Percentiles rank a stretch among this genome's conserved stretches.
These are phyloP conservation scores for Ustilago tritici DNA, from an alignment of 1,284 basidiomycete species.

Conservation along the genomic window DNA sequence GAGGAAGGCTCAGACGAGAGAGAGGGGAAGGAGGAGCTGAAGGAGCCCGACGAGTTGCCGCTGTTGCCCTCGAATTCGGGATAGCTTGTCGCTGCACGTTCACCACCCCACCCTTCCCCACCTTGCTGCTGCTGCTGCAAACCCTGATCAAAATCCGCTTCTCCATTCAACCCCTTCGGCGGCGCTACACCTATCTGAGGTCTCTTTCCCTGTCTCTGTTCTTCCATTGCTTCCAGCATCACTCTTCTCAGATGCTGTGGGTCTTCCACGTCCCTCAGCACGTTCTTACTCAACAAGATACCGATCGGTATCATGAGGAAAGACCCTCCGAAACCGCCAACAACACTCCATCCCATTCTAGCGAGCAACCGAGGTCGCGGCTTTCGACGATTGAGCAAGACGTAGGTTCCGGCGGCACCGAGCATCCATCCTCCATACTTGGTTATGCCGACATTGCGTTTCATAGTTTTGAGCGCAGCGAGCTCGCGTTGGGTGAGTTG, in stretches of 20 bases:
- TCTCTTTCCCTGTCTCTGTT: slow-evolving; percentile 31
- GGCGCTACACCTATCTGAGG: slow-evolving; percentile 39
- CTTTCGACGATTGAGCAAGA: slow-evolving; percentile 34
- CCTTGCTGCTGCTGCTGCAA: slow-evolving; percentile 13
- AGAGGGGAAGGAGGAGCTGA: slow-evolving; percentile 11
- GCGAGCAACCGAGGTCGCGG: slow-evolving; percentile 24
- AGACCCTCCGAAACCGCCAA: slow-evolving; percentile 38
- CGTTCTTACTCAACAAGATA: slow-evolving; percentile 24
- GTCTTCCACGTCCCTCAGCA: slow-evolving; percentile 46
- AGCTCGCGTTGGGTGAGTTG: slow-evolving; percentile 49
- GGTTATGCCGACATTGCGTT: slow-evolving; percentile 45
- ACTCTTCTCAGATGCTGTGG: slow-evolving; percentile 47
- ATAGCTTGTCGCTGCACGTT: slow-evolving; percentile 18
- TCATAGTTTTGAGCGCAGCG: slow-evolving; percentile 38
- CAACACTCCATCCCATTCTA: slow-evolving; percentile 28
- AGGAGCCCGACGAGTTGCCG: slow-evolving; percentile 7
- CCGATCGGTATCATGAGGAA: slow-evolving; percentile 48
- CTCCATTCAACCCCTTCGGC: slow-evolving; percentile 37
- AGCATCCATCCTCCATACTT: slow-evolving; percentile 52
- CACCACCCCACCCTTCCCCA: slow-evolving; percentile 35
- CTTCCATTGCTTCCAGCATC: slow-evolving; percentile 40
- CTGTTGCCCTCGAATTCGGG: slow-evolving; percentile 11
- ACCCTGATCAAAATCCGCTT: slow-evolving; percentile 21
- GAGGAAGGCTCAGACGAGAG: slow-evolving; percentile 13
- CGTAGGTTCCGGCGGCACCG: slow-evolving; percentile 36